phyloP scores from a whole-genome alignment of 2,329 filamentous ascomycete species.

The Neofusicoccum sp. region DNA sequence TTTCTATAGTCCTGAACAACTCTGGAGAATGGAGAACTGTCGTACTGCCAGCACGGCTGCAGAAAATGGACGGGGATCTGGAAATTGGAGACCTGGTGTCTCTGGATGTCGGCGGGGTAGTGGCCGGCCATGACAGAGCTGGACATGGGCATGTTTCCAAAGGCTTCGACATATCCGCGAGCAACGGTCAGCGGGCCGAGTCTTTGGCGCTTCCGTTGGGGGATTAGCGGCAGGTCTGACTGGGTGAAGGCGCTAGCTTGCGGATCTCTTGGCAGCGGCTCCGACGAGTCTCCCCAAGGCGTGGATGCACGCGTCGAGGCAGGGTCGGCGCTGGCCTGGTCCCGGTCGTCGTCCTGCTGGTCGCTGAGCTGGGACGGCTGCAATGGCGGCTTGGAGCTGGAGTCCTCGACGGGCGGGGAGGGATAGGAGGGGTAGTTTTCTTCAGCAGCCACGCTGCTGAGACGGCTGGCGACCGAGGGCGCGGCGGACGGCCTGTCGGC shows the following conservation, averaged over 20 bases:
- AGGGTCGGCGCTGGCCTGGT: not conserved
- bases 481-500: not conserved
- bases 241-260: not conserved
- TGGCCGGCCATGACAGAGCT: constrained; percentile 15
- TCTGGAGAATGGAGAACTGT: constrained; percentile 11
- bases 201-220: not conserved
- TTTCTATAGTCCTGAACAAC: constrained; percentile 16
- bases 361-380: not conserved
- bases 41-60: constrained; percentile 13
- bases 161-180: constrained; percentile 11
- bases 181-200: constrained; percentile 2
- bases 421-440: constrained; percentile 8
- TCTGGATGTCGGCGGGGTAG: constrained; percentile 5
- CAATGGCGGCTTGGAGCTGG: not conserved
- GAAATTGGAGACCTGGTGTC: constrained; percentile 18
- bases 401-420: constrained; percentile 6
- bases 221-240: not conserved
- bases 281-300: not conserved
- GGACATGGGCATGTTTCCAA: constrained; percentile 15
- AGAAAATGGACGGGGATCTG: constrained; percentile 19
- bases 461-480: not conserved
- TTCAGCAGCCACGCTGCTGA: constrained; percentile 2
- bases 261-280: constrained; percentile 4
- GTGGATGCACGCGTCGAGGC: constrained; percentile 5
- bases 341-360: not conserved